These are phyloP conservation scores for Globisporangium carolinianum DNA, from an alignment of 352 stramenopile genomes.

Conservation along the genomic window DNA sequence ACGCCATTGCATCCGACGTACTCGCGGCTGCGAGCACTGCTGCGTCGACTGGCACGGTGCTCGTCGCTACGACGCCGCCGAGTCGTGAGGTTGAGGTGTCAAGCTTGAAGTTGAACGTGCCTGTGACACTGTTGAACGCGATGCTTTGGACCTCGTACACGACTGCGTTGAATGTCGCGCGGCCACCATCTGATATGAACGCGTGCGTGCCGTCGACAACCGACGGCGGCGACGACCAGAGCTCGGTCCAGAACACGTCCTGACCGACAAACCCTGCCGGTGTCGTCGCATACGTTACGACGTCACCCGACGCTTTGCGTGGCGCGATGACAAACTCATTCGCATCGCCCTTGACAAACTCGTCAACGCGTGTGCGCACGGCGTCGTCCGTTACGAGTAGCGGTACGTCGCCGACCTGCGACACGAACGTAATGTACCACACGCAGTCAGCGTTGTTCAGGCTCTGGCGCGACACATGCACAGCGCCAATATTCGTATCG, in stretches of 20 bases:
- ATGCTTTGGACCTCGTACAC: slow-evolving; percentile 90
- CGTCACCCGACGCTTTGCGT: slow-evolving; percentile 86
- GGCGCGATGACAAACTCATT: slow-evolving; percentile 96
- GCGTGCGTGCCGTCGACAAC: slow-evolving; percentile 84
- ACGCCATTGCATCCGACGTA: slow-evolving; percentile 45
- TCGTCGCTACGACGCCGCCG: slow-evolving; percentile 35
- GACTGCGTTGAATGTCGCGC: slow-evolving; percentile 88
- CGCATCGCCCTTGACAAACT: slow-evolving; percentile 90
- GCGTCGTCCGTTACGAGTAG: slow-evolving; percentile 47
- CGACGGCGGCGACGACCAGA: slow-evolving; percentile 80
- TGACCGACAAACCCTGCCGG: slow-evolving; percentile 79
- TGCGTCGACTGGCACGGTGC: slow-evolving; percentile 36
- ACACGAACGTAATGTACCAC: slow-evolving; percentile 87
- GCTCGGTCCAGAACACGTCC: slow-evolving; percentile 95
- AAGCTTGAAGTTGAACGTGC: slow-evolving; percentile 65
- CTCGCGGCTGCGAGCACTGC: slow-evolving; percentile 22
- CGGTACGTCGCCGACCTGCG: slow-evolving; percentile 72
- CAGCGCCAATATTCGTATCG: slow-evolving; percentile 31
- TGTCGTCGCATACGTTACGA: slow-evolving; percentile 84
- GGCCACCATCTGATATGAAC: slow-evolving; percentile 89
- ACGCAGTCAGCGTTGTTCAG: slow-evolving; percentile 44
- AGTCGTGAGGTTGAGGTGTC: slow-evolving; percentile 61
- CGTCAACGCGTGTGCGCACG: slow-evolving; percentile 48
- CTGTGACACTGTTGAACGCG: slow-evolving; percentile 47
- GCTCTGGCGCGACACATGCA: slow-evolving; percentile 53